Base-by-base conservation (phyloP, 495 filamentous ascomycete species). In the Daldinia decipiens region DNA sequence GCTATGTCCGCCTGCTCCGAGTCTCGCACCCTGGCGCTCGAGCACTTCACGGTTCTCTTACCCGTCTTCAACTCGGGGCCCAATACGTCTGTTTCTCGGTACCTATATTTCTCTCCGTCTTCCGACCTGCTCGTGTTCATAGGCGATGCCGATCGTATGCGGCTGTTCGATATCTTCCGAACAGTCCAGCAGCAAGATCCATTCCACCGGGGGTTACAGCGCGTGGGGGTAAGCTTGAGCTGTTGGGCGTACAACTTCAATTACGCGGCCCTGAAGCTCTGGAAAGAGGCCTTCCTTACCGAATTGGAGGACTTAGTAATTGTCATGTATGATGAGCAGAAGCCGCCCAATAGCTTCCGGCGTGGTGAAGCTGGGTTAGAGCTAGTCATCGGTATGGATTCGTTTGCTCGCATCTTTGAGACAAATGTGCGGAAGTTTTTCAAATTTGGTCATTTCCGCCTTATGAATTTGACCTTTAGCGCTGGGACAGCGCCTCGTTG, bases 1-100 rank as follows among this genome's bases (percentile, higher is more conserved):
- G 74, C 67, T 3, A 67, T 80, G 5, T 76, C 68, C 40, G 78
- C 78, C 26, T 76, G 52, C 62, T 53, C 45, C 59, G 77, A 81
- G 47, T 67, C 78, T 17, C 78, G 79, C 60, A 55, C 45, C 11
- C 59, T 78, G 13, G 78, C 79, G 17, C 57, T 63, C 13, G 57
- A 68, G 40, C 67, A 70, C 72, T 81, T 78, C 64, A 68, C 69
- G 5, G 73, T 79, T n/a, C 36, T 65, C 4, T 38, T 81, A 3
- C 75, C 77, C 0, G 59, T 81, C 38, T 68, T 53, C n/a, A 58
- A 55, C n/a, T 52, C 66, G 11, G 38, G 39, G 26, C 8, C 32
- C 19, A 12, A 39, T 17, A 5, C 32, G 32, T 13, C 31, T 40
- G 26, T 52, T 27, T 36, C 59, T 17, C 64, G 78, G 3, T 39